phyloP scores from a whole-genome alignment of 495 filamentous ascomycete genomes.

The Penicillium coprophilum region DNA sequence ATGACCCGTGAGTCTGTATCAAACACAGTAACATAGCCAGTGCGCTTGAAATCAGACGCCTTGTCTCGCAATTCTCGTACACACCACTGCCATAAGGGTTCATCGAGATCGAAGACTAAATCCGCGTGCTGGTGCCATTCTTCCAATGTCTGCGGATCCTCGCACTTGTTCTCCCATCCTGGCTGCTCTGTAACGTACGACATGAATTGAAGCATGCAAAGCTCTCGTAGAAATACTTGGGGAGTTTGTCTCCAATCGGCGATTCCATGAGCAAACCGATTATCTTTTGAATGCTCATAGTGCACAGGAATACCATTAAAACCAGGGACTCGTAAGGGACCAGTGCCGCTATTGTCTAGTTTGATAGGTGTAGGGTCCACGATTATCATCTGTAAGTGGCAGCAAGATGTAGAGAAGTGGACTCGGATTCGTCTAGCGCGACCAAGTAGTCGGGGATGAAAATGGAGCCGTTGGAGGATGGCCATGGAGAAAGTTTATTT shows the following conservation, averaged over 20 bases:
- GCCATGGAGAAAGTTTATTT: constrained; percentile 8
- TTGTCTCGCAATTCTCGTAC: constrained; percentile 15
- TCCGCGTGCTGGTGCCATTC: constrained; percentile 11
- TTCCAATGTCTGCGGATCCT: constrained; percentile 13
- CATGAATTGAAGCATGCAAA: constrained; percentile 13
- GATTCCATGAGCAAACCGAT: constrained; percentile 18
- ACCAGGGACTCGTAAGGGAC: constrained; percentile 17
- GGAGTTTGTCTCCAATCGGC: constrained; percentile 15
- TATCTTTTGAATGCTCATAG: constrained; percentile 13
- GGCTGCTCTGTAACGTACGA: constrained; percentile 14
- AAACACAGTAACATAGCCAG: constrained; percentile 14
- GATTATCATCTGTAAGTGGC: constrained; percentile 5
- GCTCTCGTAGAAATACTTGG: constrained; percentile 3
- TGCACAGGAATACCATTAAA: constrained; percentile 10
- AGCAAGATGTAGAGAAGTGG: constrained; percentile 11
- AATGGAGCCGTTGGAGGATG: constrained; percentile 11
- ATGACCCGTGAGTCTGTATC: constrained; percentile 15
- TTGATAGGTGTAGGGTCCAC: constrained; percentile 5
- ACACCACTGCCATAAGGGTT: constrained; percentile 17
- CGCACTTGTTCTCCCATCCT: constrained; percentile 8
- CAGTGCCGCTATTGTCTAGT: constrained; percentile 16
- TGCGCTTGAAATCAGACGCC: constrained; percentile 15
- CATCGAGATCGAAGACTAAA: constrained; percentile 13
- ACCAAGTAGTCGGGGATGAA: constrained; percentile 14
- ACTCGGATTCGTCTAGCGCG: constrained; percentile 5